Conservation (phyloP, 2,329 filamentous ascomycete genomes). For the Stachybotrys chartarum region DNA sequence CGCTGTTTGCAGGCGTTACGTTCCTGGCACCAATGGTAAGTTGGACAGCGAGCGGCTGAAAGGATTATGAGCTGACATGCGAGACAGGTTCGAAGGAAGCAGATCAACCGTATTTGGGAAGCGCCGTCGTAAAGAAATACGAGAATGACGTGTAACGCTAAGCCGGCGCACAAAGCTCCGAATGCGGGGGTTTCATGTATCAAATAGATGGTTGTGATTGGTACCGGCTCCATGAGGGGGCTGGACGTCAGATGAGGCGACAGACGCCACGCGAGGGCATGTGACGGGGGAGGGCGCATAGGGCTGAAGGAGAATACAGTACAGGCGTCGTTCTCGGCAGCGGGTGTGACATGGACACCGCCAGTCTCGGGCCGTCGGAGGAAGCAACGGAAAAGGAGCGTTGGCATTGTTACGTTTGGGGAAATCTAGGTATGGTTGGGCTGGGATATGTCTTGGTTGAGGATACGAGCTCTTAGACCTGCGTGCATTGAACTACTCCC, state of each 20-base stretch:
- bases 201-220: background rate
- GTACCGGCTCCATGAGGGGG: background rate
- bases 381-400: background rate
- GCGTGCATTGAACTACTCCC: too few species aligned
- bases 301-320: background rate
- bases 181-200: background rate
- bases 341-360: background rate
- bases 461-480: too few species aligned
- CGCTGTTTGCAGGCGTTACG: conserved; percentile 67
- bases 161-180: background rate
- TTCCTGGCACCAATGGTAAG: conserved; percentile 81
- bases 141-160: background rate
- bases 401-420: too few species aligned
- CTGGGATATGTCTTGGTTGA: too few species aligned
- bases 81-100: conserved; percentile 51
- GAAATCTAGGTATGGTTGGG: too few species aligned
- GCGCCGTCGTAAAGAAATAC: conserved; percentile 20
- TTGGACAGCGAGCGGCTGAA: conserved; percentile 10
- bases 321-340: background rate
- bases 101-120: conserved; percentile 60
- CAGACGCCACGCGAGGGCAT: background rate
- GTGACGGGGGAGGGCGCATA: background rate
- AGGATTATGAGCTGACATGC: background rate
- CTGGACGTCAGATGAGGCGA: background rate
- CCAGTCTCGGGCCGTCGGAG: background rate